Conservation (phyloP, 805 yeast genomes). For the Tetrapisispora fleetii region DNA sequence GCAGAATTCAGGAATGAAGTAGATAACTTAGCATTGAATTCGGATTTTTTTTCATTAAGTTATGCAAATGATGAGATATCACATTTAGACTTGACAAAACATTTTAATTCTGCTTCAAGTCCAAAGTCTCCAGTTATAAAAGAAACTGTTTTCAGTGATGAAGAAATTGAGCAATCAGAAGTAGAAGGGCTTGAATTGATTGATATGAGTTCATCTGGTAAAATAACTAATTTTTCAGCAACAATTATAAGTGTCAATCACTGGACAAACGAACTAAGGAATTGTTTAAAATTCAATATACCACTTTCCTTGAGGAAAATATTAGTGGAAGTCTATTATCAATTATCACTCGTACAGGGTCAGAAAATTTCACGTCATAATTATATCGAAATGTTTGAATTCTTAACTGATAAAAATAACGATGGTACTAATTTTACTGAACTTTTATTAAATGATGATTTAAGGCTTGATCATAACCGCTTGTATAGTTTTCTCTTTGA, state of each 20-base stretch:
- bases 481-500: slow-evolving; percentile 27
- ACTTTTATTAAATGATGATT: slow-evolving; percentile 20
- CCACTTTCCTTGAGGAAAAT: slow-evolving; percentile 56
- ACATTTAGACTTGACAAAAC: slow-evolving; percentile 25
- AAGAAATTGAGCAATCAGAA: slow-evolving; percentile 31
- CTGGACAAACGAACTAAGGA: slow-evolving; percentile 80
- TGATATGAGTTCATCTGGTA: slow-evolving; percentile 39
- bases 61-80: slow-evolving; percentile 25
- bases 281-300: slow-evolving; percentile 66
- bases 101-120: neutral
- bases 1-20: slow-evolving; percentile 35
- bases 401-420: slow-evolving; percentile 37
- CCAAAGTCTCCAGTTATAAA: neutral
- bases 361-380: slow-evolving; percentile 52
- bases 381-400: slow-evolving; percentile 52
- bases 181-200: slow-evolving; percentile 24
- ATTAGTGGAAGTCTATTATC: slow-evolving; percentile 60
- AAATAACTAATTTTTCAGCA: slow-evolving; percentile 55
- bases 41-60: slow-evolving; percentile 35
- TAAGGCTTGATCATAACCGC: slow-evolving; percentile 30
- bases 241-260: slow-evolving; percentile 65
- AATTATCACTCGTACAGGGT: slow-evolving; percentile 62
- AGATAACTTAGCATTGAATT: slow-evolving; percentile 42
- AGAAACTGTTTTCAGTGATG: slow-evolving; percentile 29
- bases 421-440: slow-evolving; percentile 27